Evolutionary conservation across 2,329 filamentous ascomycete genomes (phyloP), one percentile per base, ranked within the genome.

Genomic region (Spiromastix sp.): DNA sequence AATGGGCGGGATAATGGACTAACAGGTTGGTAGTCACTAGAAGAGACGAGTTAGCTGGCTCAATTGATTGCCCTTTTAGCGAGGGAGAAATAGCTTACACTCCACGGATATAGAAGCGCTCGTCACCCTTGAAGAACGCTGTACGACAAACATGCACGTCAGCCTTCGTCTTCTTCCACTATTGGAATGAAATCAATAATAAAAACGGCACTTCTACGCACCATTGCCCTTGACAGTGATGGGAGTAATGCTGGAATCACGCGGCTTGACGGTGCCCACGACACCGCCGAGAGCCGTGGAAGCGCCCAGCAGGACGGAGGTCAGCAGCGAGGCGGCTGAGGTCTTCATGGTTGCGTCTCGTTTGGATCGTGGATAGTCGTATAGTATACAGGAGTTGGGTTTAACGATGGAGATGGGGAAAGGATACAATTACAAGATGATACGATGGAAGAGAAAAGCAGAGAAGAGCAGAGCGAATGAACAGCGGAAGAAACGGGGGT

Each of bases 221-320:
- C 68, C 69, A 55, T 79, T 78, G 54, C 75, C 74, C 61, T 76
- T 74, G 48, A 77, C 70, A 17, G 68, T 71, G 49, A 79, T 63
- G 12, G 70, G 56, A n/a, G 70, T 70, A 24, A 75, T 50, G 29
- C 61, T 66, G 47, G 42, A 55, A 47, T 45, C 63, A 59, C 60
- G 64, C 55, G 52, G 51, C 46, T 51, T 45, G 37, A 56, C 58
- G 54, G 43, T 60, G 45, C 54, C 56, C 42, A 64, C 58, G 54
- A 44, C 60, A 44, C 55, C 56, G 42, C 64, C 70, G 38, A 66
- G 59, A 37, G 60, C 61, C 36, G 61, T 60, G 26, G 67, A 57
- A 24, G 63, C 64, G 39, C 61, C 58, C 42, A 72, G 43, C 32
- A 62, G 61, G 45, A 68, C 57, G 38, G 64, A 55, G 35, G 67